phyloP scores from a whole-genome alignment of 768 basidiomycete genomes.

The Amanita brunnescens region DNA sequence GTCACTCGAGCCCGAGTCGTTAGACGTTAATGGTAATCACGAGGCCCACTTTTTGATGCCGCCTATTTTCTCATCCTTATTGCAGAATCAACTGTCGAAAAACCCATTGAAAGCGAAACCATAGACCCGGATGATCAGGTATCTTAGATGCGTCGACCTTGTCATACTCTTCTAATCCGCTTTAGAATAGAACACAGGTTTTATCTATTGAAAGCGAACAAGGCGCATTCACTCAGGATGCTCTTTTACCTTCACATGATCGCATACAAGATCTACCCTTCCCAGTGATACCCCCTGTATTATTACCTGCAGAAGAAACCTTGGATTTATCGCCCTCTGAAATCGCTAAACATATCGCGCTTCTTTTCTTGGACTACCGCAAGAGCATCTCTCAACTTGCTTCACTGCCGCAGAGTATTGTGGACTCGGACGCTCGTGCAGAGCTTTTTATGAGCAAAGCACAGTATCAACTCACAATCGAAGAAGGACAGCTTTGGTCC shows the following conservation, averaged over 20 bases:
- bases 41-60: neutral
- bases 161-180: neutral
- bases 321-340: slow-evolving; percentile 14
- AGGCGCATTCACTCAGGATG: neutral
- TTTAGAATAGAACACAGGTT: neutral
- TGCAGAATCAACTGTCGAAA: neutral
- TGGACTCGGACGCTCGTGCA: slow-evolving; percentile 24
- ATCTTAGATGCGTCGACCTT: too few relatives aligned
- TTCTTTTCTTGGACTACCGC: slow-evolving; percentile 41
- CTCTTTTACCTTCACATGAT: neutral
- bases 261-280: slow-evolving; percentile 9
- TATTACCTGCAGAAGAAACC: slow-evolving; percentile 19
- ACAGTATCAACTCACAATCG: slow-evolving; percentile 48
- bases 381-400: slow-evolving; percentile 37
- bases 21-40: neutral
- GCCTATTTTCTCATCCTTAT: neutral
- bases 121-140: neutral
- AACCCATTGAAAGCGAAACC: neutral
- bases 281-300: slow-evolving; percentile 2
- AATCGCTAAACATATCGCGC: slow-evolving; percentile 21
- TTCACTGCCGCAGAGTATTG: slow-evolving; percentile 22
- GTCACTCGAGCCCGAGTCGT: neutral
- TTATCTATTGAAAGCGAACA: neutral
- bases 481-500: slow-evolving; percentile 58
- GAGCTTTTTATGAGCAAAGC: slow-evolving; percentile 51